Conservation (phyloP, 2,329 filamentous ascomycete species). For the Ceratocystis albifundus region DNA sequence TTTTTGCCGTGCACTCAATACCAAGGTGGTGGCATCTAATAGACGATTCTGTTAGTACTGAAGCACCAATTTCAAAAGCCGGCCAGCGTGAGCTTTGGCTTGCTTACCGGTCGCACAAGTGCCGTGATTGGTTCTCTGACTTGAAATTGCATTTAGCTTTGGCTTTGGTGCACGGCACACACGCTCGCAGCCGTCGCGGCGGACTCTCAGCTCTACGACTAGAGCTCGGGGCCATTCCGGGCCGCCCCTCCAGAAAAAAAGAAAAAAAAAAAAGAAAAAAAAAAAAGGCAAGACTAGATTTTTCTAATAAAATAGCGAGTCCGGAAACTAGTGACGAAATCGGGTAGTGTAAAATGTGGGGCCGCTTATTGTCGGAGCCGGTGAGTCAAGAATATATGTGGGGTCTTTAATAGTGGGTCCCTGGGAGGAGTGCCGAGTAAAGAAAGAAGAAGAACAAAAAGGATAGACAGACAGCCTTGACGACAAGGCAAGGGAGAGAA, state of each 20-base stretch:
- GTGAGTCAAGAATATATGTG: too few species aligned
- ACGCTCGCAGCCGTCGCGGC: conserved; percentile 24
- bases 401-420: too few species aligned
- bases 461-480: not conserved
- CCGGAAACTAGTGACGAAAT: not conserved
- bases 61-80: not conserved
- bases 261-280: too few species aligned
- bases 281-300: too few species aligned
- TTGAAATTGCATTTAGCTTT: conserved; percentile 24
- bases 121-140: conserved; percentile 21
- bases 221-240: conserved; percentile 11
- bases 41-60: not conserved
- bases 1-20: conserved; percentile 28
- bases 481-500: conserved; percentile 3
- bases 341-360: not conserved
- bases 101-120: conserved; percentile 23
- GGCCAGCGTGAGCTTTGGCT: too few species aligned
- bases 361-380: too few species aligned
- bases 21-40: conserved; percentile 28
- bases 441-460: not conserved
- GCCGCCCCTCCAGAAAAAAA: too few species aligned
- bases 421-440: not conserved
- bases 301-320: not conserved
- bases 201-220: conserved; percentile 20
- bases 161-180: conserved; percentile 24